phyloP scores from a whole-genome alignment of 2,329 filamentous ascomycete genomes.

The Pseudogymnoascus sp. region DNA sequence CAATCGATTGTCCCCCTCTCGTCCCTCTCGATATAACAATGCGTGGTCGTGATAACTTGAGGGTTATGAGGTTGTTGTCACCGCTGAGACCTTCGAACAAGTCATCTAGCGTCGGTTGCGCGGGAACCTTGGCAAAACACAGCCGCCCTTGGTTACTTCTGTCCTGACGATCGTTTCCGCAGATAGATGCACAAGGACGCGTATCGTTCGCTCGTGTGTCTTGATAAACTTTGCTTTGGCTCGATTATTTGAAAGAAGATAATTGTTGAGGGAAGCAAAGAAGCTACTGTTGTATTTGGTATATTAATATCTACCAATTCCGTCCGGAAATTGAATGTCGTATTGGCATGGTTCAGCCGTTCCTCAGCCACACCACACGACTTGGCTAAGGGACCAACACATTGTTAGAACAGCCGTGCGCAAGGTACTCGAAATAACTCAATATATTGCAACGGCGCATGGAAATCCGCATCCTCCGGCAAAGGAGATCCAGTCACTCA shows the following conservation, averaged over 20 bases:
- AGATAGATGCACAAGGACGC: background rate
- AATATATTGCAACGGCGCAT: background rate
- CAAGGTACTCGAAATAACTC: background rate
- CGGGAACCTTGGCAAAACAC: slow-evolving; percentile 9
- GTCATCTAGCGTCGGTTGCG: slow-evolving; percentile 7
- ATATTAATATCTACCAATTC: slow-evolving; percentile 5
- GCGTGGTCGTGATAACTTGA: slow-evolving; percentile 4
- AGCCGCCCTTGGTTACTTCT: slow-evolving; percentile 6
- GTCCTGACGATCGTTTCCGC: slow-evolving; percentile 6
- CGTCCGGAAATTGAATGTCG: background rate
- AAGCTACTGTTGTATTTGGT: background rate
- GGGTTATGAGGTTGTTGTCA: slow-evolving; percentile 8
- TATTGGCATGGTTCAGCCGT: slow-evolving; percentile 7
- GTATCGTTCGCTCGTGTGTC: background rate
- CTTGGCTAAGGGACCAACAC: slow-evolving; percentile 4
- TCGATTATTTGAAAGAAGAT: background rate
- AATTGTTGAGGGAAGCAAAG: background rate
- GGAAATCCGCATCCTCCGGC: background rate
- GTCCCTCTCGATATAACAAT: slow-evolving; percentile 9
- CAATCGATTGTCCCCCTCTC: slow-evolving; percentile 2
- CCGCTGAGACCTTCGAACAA: background rate
- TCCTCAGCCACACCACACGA: slow-evolving; percentile 3
- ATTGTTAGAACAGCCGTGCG: slow-evolving; percentile 4
- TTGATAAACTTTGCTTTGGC: background rate
- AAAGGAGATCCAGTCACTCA: background rate